Evolutionary conservation across 2,329 filamentous ascomycete genomes (phyloP).

Genomic region (Verticillium zaregamsianum): DNA sequence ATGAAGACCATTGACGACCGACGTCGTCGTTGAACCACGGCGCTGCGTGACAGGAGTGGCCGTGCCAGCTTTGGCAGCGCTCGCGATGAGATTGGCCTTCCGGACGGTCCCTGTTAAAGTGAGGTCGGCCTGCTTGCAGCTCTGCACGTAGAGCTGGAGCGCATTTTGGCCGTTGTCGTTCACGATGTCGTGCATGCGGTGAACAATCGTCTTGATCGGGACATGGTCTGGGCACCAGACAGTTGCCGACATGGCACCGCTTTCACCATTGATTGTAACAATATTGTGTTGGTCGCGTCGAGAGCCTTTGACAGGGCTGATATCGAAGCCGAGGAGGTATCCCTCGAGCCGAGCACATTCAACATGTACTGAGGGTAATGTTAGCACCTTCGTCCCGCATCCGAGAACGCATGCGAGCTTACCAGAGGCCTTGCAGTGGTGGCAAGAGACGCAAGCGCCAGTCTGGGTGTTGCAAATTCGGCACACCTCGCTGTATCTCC

Average conservation of each 20-base stretch:
- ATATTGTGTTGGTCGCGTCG: conserved; percentile 76
- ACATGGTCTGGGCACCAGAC: conserved; percentile 91
- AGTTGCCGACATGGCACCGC: conserved; percentile 75
- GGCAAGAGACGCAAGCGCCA: conserved; percentile 81
- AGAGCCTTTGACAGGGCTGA: conserved; percentile 84
- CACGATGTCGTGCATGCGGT: conserved; percentile 73
- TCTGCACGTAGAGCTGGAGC: conserved; percentile 80
- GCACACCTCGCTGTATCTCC: conserved; percentile 73
- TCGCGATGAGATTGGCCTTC: conserved; percentile 76
- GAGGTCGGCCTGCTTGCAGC: conserved; percentile 92
- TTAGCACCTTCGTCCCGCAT: conserved; percentile 10
- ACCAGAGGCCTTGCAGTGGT: conserved; percentile 60
- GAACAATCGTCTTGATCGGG: conserved; percentile 66
- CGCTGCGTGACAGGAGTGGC: conserved; percentile 35
- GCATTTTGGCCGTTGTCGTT: conserved; percentile 71
- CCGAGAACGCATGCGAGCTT: conserved; percentile 15
- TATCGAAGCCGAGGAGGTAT: conserved; percentile 83
- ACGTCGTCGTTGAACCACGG: conserved; percentile 51
- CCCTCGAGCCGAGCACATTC: conserved; percentile 84
- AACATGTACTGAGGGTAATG: conserved; percentile 63
- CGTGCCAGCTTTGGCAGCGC: conserved; percentile 51
- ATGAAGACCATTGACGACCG: conserved; percentile 10
- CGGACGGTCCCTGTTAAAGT: conserved; percentile 87
- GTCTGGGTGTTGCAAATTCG: conserved; percentile 72
- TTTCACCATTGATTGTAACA: conserved; percentile 76